Percentiles rank a stretch among this genome's conserved stretches.
phyloP scores from a whole-genome alignment of 108 stramenopile genomes.

The Pelagomonas calceolata region DNA sequence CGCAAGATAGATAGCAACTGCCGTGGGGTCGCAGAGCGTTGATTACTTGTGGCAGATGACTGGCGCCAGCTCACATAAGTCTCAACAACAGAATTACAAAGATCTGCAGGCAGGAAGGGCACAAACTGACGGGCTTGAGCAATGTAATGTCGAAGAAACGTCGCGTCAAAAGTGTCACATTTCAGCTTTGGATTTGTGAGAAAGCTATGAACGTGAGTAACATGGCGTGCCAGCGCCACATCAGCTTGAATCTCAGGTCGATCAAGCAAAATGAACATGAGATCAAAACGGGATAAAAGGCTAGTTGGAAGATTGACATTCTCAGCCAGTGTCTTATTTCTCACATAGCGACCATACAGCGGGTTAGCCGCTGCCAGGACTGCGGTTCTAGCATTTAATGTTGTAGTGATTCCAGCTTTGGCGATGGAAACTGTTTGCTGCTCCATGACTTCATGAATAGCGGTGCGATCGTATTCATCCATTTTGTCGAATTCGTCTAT shows the following conservation, averaged over 20 bases:
- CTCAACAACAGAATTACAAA: constrained; percentile 88
- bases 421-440: constrained; percentile 96
- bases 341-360: constrained; percentile 85
- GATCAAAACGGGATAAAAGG: constrained; percentile 91
- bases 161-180: constrained; percentile 49
- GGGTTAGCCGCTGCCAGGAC: constrained; percentile 98
- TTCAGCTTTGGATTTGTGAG: constrained; percentile 29
- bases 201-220: constrained; percentile 75
- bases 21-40: constrained; percentile 91
- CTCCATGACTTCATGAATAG: constrained; percentile 99
- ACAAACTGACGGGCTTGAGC: constrained; percentile 72
- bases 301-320: constrained; percentile 97
- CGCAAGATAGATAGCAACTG: constrained; percentile 94
- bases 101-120: constrained; percentile 78
- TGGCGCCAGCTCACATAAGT: constrained; percentile 83
- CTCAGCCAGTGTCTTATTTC: constrained; percentile 67
- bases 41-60: constrained; percentile 58
- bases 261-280: constrained; percentile 93
- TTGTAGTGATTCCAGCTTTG: constrained; percentile 97
- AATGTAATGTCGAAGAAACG: constrained; percentile 83
- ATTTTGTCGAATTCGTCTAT: constrained; percentile 99
- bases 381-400: constrained; percentile 92
- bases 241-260: constrained; percentile 73
- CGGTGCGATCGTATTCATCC: constrained; percentile 90
- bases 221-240: constrained; percentile 87